These are phyloP conservation scores for Dacryopinax primogenitus DNA, from an alignment of 768 basidiomycete genomes.

Conservation along the genomic window DNA sequence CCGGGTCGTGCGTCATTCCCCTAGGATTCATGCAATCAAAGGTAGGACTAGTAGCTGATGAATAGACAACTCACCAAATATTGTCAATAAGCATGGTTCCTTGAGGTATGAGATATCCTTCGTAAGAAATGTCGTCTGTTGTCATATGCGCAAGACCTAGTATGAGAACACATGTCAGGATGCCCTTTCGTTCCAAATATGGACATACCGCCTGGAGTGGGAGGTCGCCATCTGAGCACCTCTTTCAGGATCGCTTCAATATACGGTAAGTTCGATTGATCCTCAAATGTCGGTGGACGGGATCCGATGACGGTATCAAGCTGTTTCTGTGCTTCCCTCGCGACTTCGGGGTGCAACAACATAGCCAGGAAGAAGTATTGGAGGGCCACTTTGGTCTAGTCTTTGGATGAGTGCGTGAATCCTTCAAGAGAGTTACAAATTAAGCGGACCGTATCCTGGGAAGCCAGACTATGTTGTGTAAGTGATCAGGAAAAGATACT, in stretches of 20 bases:
- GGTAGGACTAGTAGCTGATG: background rate
- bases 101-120: background rate
- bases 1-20: background rate
- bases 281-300: background rate
- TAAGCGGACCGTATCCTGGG: background rate
- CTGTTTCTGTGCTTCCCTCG: background rate
- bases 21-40: background rate
- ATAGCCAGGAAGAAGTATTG: background rate
- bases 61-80: slow-evolving; percentile 6
- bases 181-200: background rate
- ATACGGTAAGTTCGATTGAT: background rate
- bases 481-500: background rate
- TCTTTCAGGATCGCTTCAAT: background rate
- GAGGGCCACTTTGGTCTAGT: background rate
- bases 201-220: background rate
- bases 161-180: background rate
- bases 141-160: slow-evolving; percentile 9
- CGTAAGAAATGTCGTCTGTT: slow-evolving; percentile 9
- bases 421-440: background rate
- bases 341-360: background rate
- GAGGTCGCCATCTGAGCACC: background rate
- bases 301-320: background rate
- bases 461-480: background rate
- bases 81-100: slow-evolving; percentile 6
- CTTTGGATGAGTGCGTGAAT: background rate